Percentiles rank a stretch among this genome's conserved stretches.
These are phyloP conservation scores for Apiospora arundinis DNA, from an alignment of 2,329 filamentous ascomycete species.

Conservation along the genomic window DNA sequence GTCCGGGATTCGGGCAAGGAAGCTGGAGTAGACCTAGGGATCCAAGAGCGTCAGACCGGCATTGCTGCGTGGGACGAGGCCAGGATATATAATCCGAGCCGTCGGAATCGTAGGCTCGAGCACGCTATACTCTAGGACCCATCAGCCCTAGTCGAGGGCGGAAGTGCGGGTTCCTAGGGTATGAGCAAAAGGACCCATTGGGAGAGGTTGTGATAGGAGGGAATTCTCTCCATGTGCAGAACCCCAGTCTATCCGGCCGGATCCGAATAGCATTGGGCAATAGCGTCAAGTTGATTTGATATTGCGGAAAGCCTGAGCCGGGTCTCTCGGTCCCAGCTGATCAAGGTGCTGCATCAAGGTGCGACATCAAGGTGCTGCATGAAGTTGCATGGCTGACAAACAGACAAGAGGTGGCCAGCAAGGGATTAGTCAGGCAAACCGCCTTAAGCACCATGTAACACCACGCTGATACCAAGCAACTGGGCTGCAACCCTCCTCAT, in stretches of 20 bases:
- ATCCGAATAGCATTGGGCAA: conserved; percentile 1
- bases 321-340: background rate
- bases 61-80: background rate
- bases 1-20: background rate
- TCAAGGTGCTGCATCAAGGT: background rate
- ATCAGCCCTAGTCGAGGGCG: background rate
- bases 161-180: background rate
- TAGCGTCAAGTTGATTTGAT: background rate
- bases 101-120: background rate
- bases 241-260: background rate
- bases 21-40: background rate
- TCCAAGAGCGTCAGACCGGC: background rate
- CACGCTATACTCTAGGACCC: no score
- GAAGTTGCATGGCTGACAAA: background rate
- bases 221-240: background rate
- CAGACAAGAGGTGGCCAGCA: background rate
- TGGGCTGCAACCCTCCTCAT: conserved; percentile 1
- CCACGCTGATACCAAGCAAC: background rate
- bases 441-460: background rate
- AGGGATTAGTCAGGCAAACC: background rate
- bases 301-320: conserved; percentile 5
- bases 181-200: background rate
- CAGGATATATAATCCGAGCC: background rate
- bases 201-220: conserved; percentile 16
- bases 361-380: no score